Evolutionary conservation across 352 stramenopile species (phyloP).

Genomic region (Phytopythium oedochilum): DNA sequence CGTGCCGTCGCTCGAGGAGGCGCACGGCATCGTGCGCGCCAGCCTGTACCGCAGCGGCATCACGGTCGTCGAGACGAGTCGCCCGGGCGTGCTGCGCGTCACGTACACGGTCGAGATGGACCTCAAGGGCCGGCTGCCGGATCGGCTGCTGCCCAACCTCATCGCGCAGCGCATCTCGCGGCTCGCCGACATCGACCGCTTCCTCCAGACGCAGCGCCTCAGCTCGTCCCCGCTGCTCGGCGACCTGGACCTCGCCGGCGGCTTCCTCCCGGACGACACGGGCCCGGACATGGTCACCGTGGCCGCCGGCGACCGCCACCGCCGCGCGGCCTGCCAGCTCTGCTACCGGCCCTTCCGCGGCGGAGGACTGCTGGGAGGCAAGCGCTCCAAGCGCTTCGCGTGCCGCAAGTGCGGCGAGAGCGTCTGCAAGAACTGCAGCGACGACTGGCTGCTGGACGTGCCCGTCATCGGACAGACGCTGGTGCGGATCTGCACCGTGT

Average conservation of each 20-base stretch:
- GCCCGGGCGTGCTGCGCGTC: conserved; percentile 65
- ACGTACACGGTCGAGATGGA: conserved; percentile 86
- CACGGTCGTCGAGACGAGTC: conserved; percentile 68
- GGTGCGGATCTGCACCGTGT: conserved; percentile 83
- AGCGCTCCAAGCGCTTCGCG: conserved; percentile 44
- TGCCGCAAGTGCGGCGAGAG: conserved; percentile 79
- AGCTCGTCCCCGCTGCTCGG: conserved; percentile 73
- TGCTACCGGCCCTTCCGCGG: conserved; percentile 64
- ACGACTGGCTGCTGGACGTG: conserved; percentile 76
- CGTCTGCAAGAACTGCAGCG: conserved; percentile 74
- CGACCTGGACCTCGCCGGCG: conserved; percentile 59
- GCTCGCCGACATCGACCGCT: conserved; percentile 68
- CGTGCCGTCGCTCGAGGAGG: conserved; percentile 42
- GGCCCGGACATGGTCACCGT: conserved; percentile 4
- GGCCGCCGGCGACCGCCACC: conserved; percentile 11
- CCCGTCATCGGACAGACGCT: conserved; percentile 72
- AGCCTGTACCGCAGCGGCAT: conserved; percentile 80
- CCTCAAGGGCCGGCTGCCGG: conserved; percentile 72
- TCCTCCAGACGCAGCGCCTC: conserved; percentile 74
- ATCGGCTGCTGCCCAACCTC: conserved; percentile 58
- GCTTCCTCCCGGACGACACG: conserved; percentile 13
- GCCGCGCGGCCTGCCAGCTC: conserved; percentile 52
- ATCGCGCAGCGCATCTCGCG: conserved; percentile 60
- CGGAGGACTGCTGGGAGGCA: conserved; percentile 15
- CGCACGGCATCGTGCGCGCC: conserved; percentile 64